Conservation (phyloP, 371 early-diverging fungal genomes). For the Mucor lusitanicus region DNA sequence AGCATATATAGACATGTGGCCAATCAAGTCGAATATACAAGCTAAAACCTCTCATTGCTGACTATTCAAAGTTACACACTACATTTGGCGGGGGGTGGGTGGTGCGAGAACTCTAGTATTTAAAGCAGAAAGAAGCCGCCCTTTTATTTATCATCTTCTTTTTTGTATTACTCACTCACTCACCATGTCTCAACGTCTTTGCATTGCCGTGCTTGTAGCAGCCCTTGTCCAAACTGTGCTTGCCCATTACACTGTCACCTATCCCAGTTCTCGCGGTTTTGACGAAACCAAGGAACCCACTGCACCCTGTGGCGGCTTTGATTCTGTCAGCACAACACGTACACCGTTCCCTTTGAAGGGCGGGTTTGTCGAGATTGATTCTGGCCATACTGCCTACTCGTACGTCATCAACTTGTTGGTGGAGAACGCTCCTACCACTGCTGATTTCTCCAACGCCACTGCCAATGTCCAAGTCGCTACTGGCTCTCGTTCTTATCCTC, state of each 20-base stretch:
- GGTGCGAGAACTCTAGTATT: background rate
- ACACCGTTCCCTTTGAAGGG: constrained; percentile 48
- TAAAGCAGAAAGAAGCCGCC: background rate
- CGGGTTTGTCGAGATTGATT: constrained; percentile 55
- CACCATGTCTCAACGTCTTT: background rate
- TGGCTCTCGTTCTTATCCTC: constrained; percentile 46
- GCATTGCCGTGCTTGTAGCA: background rate
- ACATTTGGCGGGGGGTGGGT: background rate
- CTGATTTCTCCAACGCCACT: constrained; percentile 26
- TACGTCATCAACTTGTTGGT: constrained; percentile 48
- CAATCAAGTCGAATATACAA: background rate
- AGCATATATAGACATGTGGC: background rate
- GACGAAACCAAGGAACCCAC: constrained; percentile 47
- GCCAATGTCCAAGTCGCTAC: constrained; percentile 18
- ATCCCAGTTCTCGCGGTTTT: constrained; percentile 60
- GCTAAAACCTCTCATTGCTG: constrained; percentile 8
- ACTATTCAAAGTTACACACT: too few relatives aligned
- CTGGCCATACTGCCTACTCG: constrained; percentile 46
- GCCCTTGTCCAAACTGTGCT: constrained; percentile 18
- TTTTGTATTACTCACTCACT: constrained; percentile 2
- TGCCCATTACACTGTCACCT: constrained; percentile 54
- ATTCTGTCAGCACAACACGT: constrained; percentile 34
- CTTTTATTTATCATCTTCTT: background rate
- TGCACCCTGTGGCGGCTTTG: constrained; percentile 58
- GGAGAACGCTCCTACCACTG: constrained; percentile 43